Evolutionary conservation across 148 eudicot genomes (phyloP).

Genomic region (Rhododendron williamsianum): DNA sequence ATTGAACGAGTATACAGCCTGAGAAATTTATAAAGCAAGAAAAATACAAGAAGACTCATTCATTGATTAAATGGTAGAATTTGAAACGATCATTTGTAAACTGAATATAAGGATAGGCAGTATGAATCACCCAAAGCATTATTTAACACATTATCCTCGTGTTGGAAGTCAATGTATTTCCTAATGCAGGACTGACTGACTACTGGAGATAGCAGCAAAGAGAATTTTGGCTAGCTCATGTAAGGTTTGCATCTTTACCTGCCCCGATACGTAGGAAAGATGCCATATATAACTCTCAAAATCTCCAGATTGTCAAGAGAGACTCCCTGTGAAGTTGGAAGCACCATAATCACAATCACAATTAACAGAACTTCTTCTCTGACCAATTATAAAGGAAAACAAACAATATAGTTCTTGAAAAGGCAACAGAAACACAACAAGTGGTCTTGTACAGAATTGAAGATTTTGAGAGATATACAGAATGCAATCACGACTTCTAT

Average conservation of each 20-base stretch:
- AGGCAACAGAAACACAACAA: conserved; percentile 2
- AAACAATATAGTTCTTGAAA: background rate
- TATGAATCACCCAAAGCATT: background rate
- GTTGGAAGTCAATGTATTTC: background rate
- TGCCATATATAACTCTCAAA: conserved; percentile 89
- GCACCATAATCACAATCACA: background rate
- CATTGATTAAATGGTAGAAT: background rate
- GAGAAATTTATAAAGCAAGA: conserved; percentile 10
- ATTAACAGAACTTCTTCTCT: background rate
- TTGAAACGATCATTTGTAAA: background rate
- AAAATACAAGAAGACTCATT: background rate
- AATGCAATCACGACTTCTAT: background rate
- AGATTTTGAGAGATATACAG: background rate
- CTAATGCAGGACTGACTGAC: background rate
- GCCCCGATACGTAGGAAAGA: conserved; percentile 94
- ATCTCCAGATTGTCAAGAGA: conserved; percentile 76
- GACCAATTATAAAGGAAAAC: background rate
- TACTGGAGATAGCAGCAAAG: background rate
- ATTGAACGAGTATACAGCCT: conserved; percentile 5
- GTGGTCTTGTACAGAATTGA: background rate
- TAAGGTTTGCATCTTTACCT: conserved; percentile 41
- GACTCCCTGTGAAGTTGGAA: conserved; percentile 52
- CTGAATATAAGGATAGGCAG: background rate
- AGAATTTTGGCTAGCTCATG: background rate
- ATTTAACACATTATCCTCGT: background rate